Base-by-base conservation (phyloP, 2,329 filamentous ascomycete species). In the Dryadomyces quercus-mongolicae region DNA sequence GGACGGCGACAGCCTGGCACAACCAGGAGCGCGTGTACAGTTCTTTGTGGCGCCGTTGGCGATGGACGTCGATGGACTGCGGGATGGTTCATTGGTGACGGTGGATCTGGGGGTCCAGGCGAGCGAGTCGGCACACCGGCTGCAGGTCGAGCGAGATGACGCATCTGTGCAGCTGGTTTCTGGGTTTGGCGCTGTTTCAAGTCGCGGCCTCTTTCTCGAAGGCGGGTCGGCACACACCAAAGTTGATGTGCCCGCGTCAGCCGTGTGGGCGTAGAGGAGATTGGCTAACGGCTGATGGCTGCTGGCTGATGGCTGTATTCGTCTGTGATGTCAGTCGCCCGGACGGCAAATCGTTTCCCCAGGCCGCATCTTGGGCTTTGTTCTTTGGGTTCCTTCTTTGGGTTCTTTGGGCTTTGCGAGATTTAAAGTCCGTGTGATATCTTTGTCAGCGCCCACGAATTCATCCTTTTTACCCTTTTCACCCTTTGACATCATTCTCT, bases 1-100 rank as follows among this genome's bases (percentile, higher is more conserved):
- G 31, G 73, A 74, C 9, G 76, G 80, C 47, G 74, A 74, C 10
- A 76, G 79, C 46, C 74, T 87, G 54, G 80, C 81, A 6, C 74
- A 75, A 25, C 74, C 81, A 5, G 85, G 83, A 8, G 81, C 85
- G 15, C 76, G 69, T 49, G 76, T 92, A 20, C 80, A 85, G 62
- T 88, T 87, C 63, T 81, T 85, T 60, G 71, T 79, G 50, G 55
- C 61, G 50, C 59, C 55, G 8, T 21, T 58, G 42, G 20, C 12
- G 5, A 12, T 18, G 2, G 34, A 8, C 36, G 18, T 18, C 12
- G 2, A 9, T 9, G 20, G 10, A 7, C 34, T 16, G 16, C 13
- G 16, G 38, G 16, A 13, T 15, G 38, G 5, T 42, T 13, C 12
- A n/a, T n/a, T n/a, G 12, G 12, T 15, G 16, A 15, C 9, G 38